These are phyloP conservation scores for Tylopilus sp. DNA, from an alignment of 768 basidiomycete genomes.

Conservation along the genomic window DNA sequence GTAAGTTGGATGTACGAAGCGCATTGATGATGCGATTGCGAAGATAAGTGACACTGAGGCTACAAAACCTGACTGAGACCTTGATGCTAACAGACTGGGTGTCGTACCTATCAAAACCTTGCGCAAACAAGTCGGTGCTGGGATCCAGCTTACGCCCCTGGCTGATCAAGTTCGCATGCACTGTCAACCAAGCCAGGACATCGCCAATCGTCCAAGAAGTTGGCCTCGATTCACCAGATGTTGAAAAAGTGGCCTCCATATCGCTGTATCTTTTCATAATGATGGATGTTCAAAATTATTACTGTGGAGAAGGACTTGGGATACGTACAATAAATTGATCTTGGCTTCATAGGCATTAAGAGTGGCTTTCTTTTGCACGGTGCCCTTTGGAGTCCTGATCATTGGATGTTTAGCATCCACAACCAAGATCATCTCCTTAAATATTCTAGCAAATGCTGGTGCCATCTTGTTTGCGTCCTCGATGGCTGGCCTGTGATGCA, in stretches of 20 bases:
- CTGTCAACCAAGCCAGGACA: not conserved
- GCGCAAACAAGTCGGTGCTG: not conserved
- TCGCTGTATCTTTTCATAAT: not conserved
- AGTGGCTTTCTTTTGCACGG: slow-evolving; percentile 13
- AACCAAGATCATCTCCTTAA: slow-evolving; percentile 52
- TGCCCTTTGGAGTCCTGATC: slow-evolving; percentile 33
- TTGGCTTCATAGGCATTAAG: slow-evolving; percentile 25
- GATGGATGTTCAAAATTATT: not conserved
- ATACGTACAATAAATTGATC: slow-evolving; percentile 11
- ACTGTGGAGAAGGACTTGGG: not conserved
- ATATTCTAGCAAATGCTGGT: slow-evolving; percentile 39
- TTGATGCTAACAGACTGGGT: not conserved
- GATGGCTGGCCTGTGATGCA: slow-evolving; percentile 31
- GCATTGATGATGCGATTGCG: slow-evolving; percentile 5
- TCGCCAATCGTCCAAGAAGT: not conserved
- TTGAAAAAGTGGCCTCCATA: not conserved
- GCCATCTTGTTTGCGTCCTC: slow-evolving; percentile 39
- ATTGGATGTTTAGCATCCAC: slow-evolving; percentile 38
- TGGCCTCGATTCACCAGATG: not conserved
- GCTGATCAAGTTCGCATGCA: not conserved
- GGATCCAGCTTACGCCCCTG: not conserved
- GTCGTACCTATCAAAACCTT: not conserved
- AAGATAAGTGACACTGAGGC: slow-evolving; percentile 23
- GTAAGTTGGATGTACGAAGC: slow-evolving; percentile 23
- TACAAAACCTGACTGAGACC: not conserved